A percentile compares a stretch with the other conserved stretches of the same genome.
These are phyloP conservation scores for Sclerotinia trifoliorum DNA, from an alignment of 2,329 filamentous ascomycete species.

Conservation along the genomic window DNA sequence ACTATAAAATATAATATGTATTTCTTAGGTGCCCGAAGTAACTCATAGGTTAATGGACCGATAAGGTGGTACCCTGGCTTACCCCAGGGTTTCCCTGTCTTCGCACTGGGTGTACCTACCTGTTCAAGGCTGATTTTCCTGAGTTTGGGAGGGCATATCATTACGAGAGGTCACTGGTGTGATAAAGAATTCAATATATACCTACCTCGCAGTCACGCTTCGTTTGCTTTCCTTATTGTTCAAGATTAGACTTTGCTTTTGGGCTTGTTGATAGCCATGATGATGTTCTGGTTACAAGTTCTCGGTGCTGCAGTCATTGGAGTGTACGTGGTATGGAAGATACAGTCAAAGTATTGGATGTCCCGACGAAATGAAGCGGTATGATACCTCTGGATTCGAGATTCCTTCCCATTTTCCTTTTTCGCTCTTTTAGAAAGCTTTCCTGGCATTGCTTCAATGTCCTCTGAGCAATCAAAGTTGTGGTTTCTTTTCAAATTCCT, in stretches of 20 bases:
- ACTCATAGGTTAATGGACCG: too few species aligned
- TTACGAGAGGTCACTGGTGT: not conserved
- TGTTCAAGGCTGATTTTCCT: slow-evolving; percentile 10
- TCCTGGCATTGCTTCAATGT: too few species aligned
- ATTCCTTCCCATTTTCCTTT: not conserved
- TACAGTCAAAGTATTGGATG: not conserved
- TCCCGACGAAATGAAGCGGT: slow-evolving; percentile 1
- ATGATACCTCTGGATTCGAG: not conserved
- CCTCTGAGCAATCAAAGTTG: not conserved
- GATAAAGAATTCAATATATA: not conserved
- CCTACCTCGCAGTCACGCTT: not conserved
- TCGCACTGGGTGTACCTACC: slow-evolving; percentile 1
- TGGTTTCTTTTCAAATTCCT: not conserved
- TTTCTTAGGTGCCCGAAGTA: too few species aligned
- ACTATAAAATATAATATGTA: too few species aligned
- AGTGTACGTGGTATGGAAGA: slow-evolving; percentile 3
- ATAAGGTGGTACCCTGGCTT: too few species aligned
- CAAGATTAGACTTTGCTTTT: not conserved
- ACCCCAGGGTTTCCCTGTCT: too few species aligned
- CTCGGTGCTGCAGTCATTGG: not conserved
- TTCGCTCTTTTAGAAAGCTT: too few species aligned
- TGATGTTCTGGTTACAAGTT: slow-evolving; percentile 14
- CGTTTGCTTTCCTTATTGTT: not conserved
- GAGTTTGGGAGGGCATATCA: not conserved
- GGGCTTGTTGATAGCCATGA: not conserved